Percentiles rank a stretch among this genome's conserved stretches.
phyloP scores from a whole-genome alignment of 129 eudicot species.

The Sambucus nigra region DNA sequence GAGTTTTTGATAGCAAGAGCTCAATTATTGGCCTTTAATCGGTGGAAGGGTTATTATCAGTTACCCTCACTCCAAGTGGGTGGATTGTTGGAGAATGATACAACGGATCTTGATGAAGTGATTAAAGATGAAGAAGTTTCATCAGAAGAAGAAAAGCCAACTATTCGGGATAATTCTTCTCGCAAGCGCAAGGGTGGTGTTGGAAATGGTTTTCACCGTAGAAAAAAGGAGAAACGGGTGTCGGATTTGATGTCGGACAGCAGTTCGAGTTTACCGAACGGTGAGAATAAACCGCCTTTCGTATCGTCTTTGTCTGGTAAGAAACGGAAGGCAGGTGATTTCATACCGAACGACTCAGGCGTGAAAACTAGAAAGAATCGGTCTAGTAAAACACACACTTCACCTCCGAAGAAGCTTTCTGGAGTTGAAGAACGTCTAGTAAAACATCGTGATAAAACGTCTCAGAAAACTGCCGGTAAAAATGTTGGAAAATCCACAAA shows the following conservation, averaged over 20 bases:
- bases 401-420: neutral
- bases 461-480: neutral
- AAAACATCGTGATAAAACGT: conserved; percentile 7
- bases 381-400: neutral
- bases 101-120: conserved; percentile 5
- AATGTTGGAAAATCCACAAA: conserved; percentile 1
- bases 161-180: conserved; percentile 19
- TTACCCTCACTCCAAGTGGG: conserved; percentile 24
- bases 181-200: conserved; percentile 27
- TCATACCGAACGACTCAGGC: conserved; percentile 1
- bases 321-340: conserved; percentile 17
- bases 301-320: conserved; percentile 22
- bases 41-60: conserved; percentile 58
- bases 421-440: conserved; percentile 24
- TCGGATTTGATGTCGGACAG: conserved; percentile 30
- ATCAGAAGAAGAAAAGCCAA: conserved; percentile 19
- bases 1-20: conserved; percentile 32
- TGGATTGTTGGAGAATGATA: conserved; percentile 26
- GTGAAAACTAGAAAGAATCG: conserved; percentile 3
- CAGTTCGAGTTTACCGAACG: conserved; percentile 14
- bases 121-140: conserved; percentile 2
- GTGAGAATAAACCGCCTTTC: conserved; percentile 10
- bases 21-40: conserved; percentile 50
- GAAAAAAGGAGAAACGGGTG: conserved; percentile 31
- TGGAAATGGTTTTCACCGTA: conserved; percentile 15